Percentiles rank a stretch among this genome's conserved stretches.
These are phyloP conservation scores for Lasiodiplodia sp. DNA, from an alignment of 2,329 filamentous ascomycete genomes.

Conservation along the genomic window DNA sequence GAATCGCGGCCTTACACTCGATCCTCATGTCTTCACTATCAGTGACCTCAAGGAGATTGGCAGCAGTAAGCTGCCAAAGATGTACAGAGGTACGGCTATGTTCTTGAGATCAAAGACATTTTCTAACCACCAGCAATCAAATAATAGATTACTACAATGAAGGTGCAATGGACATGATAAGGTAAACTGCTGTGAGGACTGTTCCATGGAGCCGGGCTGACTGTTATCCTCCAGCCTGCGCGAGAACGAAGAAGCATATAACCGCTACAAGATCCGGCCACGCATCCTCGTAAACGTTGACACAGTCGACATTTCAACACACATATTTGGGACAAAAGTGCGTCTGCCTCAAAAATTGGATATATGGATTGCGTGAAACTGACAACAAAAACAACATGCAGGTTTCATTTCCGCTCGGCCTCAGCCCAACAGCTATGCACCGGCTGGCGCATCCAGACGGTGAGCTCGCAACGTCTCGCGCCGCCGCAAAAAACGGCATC, in stretches of 20 bases:
- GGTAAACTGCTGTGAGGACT: conserved; percentile 33
- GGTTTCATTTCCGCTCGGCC: conserved; percentile 46
- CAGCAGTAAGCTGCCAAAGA: conserved; percentile 49
- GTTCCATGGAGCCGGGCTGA: conserved; percentile 17
- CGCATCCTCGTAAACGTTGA: conserved; percentile 44
- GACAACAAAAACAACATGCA: conserved; percentile 38
- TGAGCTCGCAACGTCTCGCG: conserved; percentile 66
- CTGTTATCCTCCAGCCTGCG: conserved; percentile 32
- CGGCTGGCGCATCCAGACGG: conserved; percentile 69
- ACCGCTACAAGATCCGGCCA: conserved; percentile 43
- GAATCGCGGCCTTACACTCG: conserved; percentile 35
- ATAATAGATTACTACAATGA: conserved; percentile 64
- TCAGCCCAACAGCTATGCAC: conserved; percentile 69
- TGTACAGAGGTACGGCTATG: conserved; percentile 45
- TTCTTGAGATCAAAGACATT: background rate
- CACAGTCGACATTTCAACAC: conserved; percentile 34
- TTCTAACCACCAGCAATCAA: conserved; percentile 12
- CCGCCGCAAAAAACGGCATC: conserved; percentile 65
- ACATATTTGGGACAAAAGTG: conserved; percentile 44
- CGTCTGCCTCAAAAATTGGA: background rate
- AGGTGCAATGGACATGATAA: conserved; percentile 63
- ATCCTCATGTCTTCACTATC: conserved; percentile 36
- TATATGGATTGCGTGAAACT: no score
- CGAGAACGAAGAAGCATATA: conserved; percentile 44
- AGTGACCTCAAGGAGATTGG: conserved; percentile 45